phyloP scores from a whole-genome alignment of 257 asterid species.

The Forsythia suspensa region DNA sequence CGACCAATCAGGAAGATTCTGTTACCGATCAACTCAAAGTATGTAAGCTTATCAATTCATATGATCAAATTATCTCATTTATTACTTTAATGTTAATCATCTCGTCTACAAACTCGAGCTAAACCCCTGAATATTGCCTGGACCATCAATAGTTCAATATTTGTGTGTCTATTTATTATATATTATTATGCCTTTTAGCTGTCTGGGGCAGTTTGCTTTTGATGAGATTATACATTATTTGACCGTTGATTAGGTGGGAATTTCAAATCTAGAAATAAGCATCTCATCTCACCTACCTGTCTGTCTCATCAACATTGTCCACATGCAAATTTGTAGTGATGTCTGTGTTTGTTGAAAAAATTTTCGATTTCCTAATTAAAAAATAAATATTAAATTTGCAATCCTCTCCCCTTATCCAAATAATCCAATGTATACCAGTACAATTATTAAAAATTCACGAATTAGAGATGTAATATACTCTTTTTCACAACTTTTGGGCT shows the following conservation, averaged over 20 bases:
- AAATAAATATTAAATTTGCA: no score
- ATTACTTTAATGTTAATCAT: no score
- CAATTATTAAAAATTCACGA: no score
- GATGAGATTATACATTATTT: not conserved
- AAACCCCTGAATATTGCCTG: no score
- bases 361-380: no score
- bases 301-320: not conserved
- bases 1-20: conserved; percentile 80
- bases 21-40: conserved; percentile 66
- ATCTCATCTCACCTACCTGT: not conserved
- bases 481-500: no score
- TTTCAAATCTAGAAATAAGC: not conserved
- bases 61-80: no score
- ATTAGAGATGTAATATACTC: no score
- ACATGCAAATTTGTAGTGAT: not conserved
- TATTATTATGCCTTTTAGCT: not conserved
- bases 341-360: not conserved
- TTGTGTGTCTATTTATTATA: no score
- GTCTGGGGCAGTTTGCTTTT: not conserved
- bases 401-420: no score
- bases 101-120: not conserved
- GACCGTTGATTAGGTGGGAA: not conserved
- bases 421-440: no score
- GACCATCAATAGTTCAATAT: no score
- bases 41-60: not conserved